A percentile compares a stretch with the other conserved stretches of the same genome.
Conservation (phyloP, 108 stramenopile species). For the Pseudonitzschia multistriata region DNA sequence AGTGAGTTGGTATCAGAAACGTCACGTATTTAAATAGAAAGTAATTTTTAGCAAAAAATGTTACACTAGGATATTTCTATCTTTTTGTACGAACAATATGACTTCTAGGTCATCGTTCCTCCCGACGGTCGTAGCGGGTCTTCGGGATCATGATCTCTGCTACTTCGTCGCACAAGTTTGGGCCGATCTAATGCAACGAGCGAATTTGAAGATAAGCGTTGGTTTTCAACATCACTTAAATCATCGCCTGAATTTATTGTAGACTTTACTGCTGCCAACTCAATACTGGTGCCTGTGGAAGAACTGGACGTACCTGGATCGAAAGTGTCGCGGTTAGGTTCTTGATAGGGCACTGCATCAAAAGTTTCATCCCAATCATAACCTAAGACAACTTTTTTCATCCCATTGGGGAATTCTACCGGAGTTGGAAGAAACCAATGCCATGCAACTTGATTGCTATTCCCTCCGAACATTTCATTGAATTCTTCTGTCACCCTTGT, state of each 20-base stretch:
- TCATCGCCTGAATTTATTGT: not conserved
- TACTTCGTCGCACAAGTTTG: slow-evolving; percentile 17
- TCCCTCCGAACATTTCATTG: slow-evolving; percentile 93
- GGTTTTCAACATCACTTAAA: slow-evolving; percentile 6
- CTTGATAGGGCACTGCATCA: slow-evolving; percentile 49
- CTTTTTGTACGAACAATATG: not conserved
- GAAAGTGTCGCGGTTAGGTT: slow-evolving; percentile 30
- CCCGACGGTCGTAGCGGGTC: not conserved
- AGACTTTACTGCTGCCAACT: slow-evolving; percentile 6
- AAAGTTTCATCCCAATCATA: slow-evolving; percentile 68
- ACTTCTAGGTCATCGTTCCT: slow-evolving; percentile 22
- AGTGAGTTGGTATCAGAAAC: no score
- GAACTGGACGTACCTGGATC: slow-evolving; percentile 6
- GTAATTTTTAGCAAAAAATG: no score
- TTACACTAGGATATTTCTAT: no score
- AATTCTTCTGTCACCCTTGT: slow-evolving; percentile 73
- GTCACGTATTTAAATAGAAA: no score
- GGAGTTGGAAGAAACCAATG: slow-evolving; percentile 73
- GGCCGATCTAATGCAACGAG: slow-evolving; percentile 4
- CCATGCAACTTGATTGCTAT: slow-evolving; percentile 58
- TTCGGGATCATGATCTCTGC: slow-evolving; percentile 11
- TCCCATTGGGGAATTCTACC: slow-evolving; percentile 71
- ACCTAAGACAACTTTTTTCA: slow-evolving; percentile 73
- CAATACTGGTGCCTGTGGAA: not conserved
- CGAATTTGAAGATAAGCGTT: slow-evolving; percentile 2